Evolutionary conservation across 1,284 basidiomycete species (phyloP).

Genomic region (Porogramme epimiltina): DNA sequence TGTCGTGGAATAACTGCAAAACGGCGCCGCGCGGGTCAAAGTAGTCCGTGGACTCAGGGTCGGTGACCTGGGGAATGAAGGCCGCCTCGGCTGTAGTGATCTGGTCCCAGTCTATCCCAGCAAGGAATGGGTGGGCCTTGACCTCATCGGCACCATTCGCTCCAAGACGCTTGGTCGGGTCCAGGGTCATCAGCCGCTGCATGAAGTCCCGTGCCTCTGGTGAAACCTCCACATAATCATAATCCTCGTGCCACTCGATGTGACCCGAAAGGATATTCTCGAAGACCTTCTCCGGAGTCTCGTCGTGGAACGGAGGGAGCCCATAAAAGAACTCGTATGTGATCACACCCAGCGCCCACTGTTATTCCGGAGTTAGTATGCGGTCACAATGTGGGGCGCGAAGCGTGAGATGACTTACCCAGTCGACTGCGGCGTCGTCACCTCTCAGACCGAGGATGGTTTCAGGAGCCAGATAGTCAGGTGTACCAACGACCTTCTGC

Average conservation of each 20-base stretch:
- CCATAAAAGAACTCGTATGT: conserved; percentile 99
- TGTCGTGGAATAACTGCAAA: conserved; percentile 86
- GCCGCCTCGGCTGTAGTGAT: conserved; percentile 88
- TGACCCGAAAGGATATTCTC: conserved; percentile 98
- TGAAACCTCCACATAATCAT: conserved; percentile 80
- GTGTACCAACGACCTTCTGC: conserved; percentile 94
- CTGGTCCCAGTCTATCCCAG: conserved; percentile 91
- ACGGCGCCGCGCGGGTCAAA: conserved; percentile 96
- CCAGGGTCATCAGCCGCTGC: conserved; percentile 82
- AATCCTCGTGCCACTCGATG: conserved; percentile 94
- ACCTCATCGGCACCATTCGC: conserved; percentile 91
- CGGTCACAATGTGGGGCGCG: conserved; percentile 9
- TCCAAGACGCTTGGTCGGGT: conserved; percentile 83
- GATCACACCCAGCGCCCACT: conserved; percentile 98
- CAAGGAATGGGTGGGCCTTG: conserved; percentile 90
- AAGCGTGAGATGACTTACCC: conserved; percentile 60
- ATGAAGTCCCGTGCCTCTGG: conserved; percentile 92
- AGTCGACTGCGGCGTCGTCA: conserved; percentile 96
- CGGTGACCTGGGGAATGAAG: conserved; percentile 94
- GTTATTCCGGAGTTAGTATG: conserved; percentile 6
- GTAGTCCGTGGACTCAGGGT: conserved; percentile 98
- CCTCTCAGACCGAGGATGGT: conserved; percentile 95
- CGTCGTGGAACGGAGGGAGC: conserved; percentile 96
- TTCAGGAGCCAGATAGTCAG: conserved; percentile 96
- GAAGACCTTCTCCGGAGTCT: conserved; percentile 96